Conservation (phyloP, 192 early-diverging fungal species). For the Mortierella hygrophila region DNA sequence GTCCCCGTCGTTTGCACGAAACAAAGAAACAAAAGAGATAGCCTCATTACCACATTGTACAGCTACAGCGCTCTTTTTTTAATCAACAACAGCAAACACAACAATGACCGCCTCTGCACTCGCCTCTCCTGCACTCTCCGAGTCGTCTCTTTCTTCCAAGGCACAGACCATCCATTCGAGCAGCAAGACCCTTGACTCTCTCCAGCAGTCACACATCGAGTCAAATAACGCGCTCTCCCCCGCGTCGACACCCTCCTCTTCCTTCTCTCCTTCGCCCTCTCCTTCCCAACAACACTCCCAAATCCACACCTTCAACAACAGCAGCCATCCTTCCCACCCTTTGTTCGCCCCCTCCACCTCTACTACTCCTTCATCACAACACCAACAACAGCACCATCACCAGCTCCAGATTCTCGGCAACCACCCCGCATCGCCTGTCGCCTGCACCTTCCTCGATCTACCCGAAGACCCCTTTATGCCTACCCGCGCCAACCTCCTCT, state of each 20-base stretch:
- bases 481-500: slow-evolving; percentile 41
- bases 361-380: neutral
- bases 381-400: slow-evolving; percentile 30
- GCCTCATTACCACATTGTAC: neutral
- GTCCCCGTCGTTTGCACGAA: neutral
- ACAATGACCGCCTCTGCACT: slow-evolving; percentile 54
- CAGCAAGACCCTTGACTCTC: slow-evolving; percentile 17
- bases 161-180: slow-evolving; percentile 42
- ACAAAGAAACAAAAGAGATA: neutral
- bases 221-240: slow-evolving; percentile 28
- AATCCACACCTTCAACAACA: neutral
- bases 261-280: slow-evolving; percentile 21
- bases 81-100: neutral
- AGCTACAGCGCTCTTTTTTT: neutral
- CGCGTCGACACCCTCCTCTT: slow-evolving; percentile 20
- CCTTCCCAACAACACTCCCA: neutral
- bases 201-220: slow-evolving; percentile 27
- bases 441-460: slow-evolving; percentile 38
- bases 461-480: slow-evolving; percentile 51
- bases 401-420: slow-evolving; percentile 52
- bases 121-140: slow-evolving; percentile 39
- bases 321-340: slow-evolving; percentile 9
- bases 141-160: slow-evolving; percentile 32
- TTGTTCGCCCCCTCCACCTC: slow-evolving; percentile 18
- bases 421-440: slow-evolving; percentile 45